Conservation (phyloP, 352 stramenopile species). For the Stramenopiles sp. region DNA sequence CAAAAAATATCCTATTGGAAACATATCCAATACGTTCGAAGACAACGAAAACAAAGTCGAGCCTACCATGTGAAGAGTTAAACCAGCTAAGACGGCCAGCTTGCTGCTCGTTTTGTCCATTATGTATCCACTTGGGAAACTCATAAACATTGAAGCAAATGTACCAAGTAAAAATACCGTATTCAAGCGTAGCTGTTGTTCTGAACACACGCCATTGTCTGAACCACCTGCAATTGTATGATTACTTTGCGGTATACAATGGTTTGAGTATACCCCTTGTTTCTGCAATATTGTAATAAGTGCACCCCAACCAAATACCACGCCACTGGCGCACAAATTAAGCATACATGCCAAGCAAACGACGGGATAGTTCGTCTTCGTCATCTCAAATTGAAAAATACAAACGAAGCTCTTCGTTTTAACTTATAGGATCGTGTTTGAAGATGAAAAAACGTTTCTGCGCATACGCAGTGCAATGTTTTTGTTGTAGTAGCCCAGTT, state of each 20-base stretch:
- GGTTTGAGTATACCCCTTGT: not conserved
- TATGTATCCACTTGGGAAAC: not conserved
- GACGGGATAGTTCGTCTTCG: too few species aligned
- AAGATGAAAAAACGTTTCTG: too few species aligned
- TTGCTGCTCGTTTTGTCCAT: not conserved
- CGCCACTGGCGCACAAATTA: not conserved
- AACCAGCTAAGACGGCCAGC: not conserved
- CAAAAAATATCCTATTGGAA: not conserved
- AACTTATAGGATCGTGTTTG: too few species aligned
- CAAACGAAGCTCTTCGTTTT: too few species aligned
- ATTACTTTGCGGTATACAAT: not conserved
- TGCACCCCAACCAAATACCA: not conserved
- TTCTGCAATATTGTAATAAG: not conserved
- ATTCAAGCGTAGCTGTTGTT: not conserved
- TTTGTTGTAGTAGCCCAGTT: too few species aligned
- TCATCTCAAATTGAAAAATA: too few species aligned
- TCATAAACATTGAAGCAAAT: not conserved
- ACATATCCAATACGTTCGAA: not conserved
- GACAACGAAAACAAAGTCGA: not conserved
- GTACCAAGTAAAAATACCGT: not conserved
- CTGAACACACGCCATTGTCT: not conserved
- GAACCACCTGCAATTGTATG: not conserved
- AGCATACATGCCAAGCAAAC: not conserved
- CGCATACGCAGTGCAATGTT: too few species aligned
- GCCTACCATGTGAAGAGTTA: not conserved